A percentile compares a stretch with the other conserved stretches of the same genome.
Evolutionary conservation across 192 early-diverging fungal species (phyloP).

Genomic region (Linderina pennispora): DNA sequence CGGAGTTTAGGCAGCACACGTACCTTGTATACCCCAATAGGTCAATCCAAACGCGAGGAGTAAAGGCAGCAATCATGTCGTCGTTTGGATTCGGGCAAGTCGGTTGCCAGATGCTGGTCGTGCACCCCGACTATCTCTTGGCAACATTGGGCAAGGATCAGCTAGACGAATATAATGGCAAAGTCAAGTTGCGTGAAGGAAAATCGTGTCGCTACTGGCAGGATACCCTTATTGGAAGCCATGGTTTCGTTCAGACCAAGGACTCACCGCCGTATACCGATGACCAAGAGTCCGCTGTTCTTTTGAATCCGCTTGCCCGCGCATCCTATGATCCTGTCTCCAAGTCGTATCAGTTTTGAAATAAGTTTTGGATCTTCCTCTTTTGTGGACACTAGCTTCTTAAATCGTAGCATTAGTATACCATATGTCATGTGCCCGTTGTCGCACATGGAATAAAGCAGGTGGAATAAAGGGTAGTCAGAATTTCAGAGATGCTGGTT

Average conservation of each 20-base stretch:
- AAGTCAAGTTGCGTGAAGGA: constrained; percentile 1
- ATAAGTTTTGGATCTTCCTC: too few relatives aligned
- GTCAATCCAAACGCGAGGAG: constrained; percentile 59
- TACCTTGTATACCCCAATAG: constrained; percentile 75
- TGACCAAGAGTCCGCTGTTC: constrained; percentile 14
- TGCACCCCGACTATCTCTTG: constrained; percentile 66
- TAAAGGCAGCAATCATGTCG: constrained; percentile 64
- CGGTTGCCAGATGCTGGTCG: constrained; percentile 57
- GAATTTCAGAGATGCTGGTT: too few relatives aligned
- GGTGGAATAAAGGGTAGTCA: too few relatives aligned
- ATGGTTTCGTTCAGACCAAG: constrained; percentile 28
- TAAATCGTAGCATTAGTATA: too few relatives aligned
- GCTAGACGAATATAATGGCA: constrained; percentile 17
- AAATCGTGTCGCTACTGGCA: constrained; percentile 31
- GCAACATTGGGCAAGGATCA: constrained; percentile 9
- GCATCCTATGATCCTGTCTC: constrained; percentile 10
- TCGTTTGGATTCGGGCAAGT: constrained; percentile 70
- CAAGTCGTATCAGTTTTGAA: constrained; percentile 15
- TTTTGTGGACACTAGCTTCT: too few relatives aligned
- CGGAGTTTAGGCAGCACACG: constrained; percentile 65
- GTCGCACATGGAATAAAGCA: too few relatives aligned
- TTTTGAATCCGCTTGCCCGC: constrained; percentile 22
- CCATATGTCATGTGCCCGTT: too few relatives aligned
- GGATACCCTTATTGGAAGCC: constrained; percentile 27
- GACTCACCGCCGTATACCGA: constrained; percentile 16